Evolutionary conservation across 1,139 yeast genomes (phyloP).

Genomic region (Scheffersomyces titani): DNA sequence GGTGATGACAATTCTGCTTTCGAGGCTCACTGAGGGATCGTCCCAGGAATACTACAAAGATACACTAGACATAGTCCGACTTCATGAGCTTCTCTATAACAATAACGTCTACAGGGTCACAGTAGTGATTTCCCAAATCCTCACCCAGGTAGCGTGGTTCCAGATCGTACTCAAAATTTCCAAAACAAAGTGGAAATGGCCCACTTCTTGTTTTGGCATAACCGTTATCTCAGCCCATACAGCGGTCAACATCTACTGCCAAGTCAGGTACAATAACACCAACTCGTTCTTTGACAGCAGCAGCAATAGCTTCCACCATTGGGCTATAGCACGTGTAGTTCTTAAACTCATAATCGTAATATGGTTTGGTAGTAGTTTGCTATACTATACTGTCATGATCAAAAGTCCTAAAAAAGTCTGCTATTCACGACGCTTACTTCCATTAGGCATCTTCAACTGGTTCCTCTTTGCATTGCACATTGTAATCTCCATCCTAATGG

Average conservation of each 20-base stretch:
- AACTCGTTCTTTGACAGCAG: slow-evolving; percentile 13
- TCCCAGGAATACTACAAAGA: slow-evolving; percentile 37
- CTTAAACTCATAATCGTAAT: slow-evolving; percentile 24
- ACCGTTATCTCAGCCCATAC: slow-evolving; percentile 21
- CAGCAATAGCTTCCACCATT: slow-evolving; percentile 4
- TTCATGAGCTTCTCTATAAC: slow-evolving; percentile 31
- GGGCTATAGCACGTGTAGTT: slow-evolving; percentile 16
- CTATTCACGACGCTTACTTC: slow-evolving; percentile 38
- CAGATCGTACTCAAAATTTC: slow-evolving; percentile 35
- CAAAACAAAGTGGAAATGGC: slow-evolving; percentile 20
- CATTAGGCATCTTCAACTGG: slow-evolving; percentile 44
- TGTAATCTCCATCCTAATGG: slow-evolving; percentile 28
- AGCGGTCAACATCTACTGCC: slow-evolving; percentile 15
- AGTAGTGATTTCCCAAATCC: slow-evolving; percentile 30
- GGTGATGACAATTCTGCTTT: slow-evolving; percentile 43
- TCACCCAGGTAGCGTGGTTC: slow-evolving; percentile 42
- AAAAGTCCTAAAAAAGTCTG: slow-evolving; percentile 35
- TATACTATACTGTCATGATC: slow-evolving; percentile 28
- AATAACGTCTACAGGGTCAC: slow-evolving; percentile 30
- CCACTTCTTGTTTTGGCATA: slow-evolving; percentile 18
- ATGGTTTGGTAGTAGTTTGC: slow-evolving; percentile 29
- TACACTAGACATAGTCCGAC: slow-evolving; percentile 35
- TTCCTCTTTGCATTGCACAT: slow-evolving; percentile 29
- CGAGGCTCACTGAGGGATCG: slow-evolving; percentile 35
- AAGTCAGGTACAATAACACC: slow-evolving; percentile 10